Conservation (phyloP, 2,329 filamentous ascomycete genomes). For the Fusarium pseudonygamai region DNA sequence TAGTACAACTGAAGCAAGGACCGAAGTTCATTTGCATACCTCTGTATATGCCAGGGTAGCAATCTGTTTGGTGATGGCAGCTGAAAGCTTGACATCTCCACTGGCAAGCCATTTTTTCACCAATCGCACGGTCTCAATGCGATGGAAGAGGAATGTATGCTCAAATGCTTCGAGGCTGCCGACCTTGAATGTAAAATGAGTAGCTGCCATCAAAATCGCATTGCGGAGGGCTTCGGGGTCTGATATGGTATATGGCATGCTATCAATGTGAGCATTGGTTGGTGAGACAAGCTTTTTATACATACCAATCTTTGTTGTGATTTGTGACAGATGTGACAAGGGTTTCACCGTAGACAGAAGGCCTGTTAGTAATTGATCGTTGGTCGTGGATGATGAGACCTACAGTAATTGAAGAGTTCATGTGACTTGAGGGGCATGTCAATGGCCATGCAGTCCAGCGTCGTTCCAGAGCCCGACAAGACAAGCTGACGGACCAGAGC, state of each 20-base stretch:
- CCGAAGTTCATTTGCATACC: background rate
- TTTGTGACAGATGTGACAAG: background rate
- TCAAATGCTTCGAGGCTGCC: constrained; percentile 3
- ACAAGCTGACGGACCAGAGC: background rate
- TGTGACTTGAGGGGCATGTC: constrained; percentile 16
- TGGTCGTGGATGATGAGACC: rapidly evolving
- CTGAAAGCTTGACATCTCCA: background rate
- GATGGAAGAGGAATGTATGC: constrained; percentile 10
- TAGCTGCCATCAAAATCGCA: constrained; percentile 6
- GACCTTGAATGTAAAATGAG: constrained; percentile 12
- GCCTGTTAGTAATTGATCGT: background rate
- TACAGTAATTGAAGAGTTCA: constrained; percentile 24
- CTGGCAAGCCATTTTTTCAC: constrained; percentile 6
- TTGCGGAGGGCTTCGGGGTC: constrained; percentile 13
- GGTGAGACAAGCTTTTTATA: rapidly evolving
- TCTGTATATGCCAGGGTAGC: constrained; percentile 12
- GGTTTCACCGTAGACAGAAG: background rate
- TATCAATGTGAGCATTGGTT: background rate
- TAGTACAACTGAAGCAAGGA: rapidly evolving
- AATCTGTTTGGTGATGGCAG: background rate
- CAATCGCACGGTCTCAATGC: constrained; percentile 4
- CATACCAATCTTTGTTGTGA: background rate
- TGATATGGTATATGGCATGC: background rate
- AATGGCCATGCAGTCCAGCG: background rate
- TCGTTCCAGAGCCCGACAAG: background rate